phyloP scores from a whole-genome alignment of 164 flowering plant genomes.

The Liriodendron chinense region DNA sequence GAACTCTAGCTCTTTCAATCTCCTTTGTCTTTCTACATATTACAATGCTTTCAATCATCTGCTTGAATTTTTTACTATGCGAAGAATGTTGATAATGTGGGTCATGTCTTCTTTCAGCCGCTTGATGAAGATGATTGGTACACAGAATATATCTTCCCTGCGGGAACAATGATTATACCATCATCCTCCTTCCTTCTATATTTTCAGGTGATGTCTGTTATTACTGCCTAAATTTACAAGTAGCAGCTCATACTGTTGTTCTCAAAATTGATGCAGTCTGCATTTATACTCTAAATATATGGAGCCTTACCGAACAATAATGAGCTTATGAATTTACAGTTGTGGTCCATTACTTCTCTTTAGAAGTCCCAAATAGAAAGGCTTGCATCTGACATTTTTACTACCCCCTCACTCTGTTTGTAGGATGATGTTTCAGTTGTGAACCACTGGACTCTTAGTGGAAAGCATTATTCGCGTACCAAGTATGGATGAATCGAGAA shows the following conservation, averaged over 20 bases:
- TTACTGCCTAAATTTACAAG: background rate
- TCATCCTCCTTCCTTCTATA: slow-evolving; percentile 10
- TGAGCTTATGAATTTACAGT: background rate
- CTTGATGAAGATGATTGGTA: slow-evolving; percentile 22
- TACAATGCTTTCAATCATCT: background rate
- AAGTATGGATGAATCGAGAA: background rate
- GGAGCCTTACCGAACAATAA: background rate
- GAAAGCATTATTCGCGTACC: slow-evolving; percentile 13
- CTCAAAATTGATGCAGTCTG: background rate
- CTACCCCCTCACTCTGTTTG: background rate
- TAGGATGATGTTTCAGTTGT: slow-evolving; percentile 13
- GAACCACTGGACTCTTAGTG: slow-evolving; percentile 14
- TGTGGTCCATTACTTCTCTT: background rate
- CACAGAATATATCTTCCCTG: slow-evolving; percentile 6
- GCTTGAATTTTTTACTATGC: background rate
- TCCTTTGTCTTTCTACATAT: background rate
- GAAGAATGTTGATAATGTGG: background rate
- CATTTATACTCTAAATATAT: background rate
- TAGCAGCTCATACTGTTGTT: background rate
- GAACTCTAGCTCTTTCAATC: background rate
- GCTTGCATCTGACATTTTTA: background rate
- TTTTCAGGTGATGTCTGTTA: slow-evolving; percentile 15
- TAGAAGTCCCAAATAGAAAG: background rate
- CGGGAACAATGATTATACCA: slow-evolving; percentile 4
- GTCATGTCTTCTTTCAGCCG: slow-evolving; percentile 7